phyloP scores from a whole-genome alignment of 1,139 yeast species.

The Hyphopichia wangnamkhiaoensis region DNA sequence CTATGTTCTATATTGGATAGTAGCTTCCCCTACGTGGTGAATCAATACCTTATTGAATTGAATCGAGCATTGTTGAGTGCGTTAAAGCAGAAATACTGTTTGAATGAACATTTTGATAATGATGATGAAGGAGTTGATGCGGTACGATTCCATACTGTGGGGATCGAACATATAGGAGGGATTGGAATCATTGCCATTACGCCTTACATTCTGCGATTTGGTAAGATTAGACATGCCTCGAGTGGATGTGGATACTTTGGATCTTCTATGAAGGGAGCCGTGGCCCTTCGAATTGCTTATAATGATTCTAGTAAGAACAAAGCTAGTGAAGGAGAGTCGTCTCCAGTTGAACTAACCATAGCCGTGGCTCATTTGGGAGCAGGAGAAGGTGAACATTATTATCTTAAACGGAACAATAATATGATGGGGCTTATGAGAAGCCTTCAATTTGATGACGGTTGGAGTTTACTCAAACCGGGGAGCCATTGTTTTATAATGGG shows the following conservation, averaged over 20 bases:
- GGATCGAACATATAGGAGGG: conserved; percentile 59
- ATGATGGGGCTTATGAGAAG: conserved; percentile 50
- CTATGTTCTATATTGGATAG: conserved; percentile 66
- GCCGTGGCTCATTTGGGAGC: conserved; percentile 75
- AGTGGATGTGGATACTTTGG: conserved; percentile 58
- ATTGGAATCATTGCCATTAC: conserved; percentile 61
- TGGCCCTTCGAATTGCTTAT: conserved; percentile 53
- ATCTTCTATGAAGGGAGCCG: conserved; percentile 76
- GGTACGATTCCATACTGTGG: conserved; percentile 51
- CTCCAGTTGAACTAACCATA: conserved; percentile 58
- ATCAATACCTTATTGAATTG: conserved; percentile 40
- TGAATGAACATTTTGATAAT: too few relatives aligned
- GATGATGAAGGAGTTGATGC: conserved; percentile 25
- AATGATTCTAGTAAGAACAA: conserved; percentile 13
- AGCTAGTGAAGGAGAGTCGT: conserved; percentile 17
- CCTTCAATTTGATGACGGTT: conserved; percentile 62
- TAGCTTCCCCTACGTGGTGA: conserved; percentile 43
- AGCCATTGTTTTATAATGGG: conserved; percentile 75
- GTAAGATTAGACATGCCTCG: conserved; percentile 27
- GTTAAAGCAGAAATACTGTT: conserved; percentile 34
- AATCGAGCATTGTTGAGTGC: conserved; percentile 42
- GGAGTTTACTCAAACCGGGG: conserved; percentile 53
- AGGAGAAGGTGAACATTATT: conserved; percentile 60
- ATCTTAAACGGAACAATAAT: conserved; percentile 53
- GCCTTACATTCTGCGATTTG: conserved; percentile 39